Evolutionary conservation across 805 yeast species (phyloP).

Genomic region (Schwanniomyces vanrijiae): DNA sequence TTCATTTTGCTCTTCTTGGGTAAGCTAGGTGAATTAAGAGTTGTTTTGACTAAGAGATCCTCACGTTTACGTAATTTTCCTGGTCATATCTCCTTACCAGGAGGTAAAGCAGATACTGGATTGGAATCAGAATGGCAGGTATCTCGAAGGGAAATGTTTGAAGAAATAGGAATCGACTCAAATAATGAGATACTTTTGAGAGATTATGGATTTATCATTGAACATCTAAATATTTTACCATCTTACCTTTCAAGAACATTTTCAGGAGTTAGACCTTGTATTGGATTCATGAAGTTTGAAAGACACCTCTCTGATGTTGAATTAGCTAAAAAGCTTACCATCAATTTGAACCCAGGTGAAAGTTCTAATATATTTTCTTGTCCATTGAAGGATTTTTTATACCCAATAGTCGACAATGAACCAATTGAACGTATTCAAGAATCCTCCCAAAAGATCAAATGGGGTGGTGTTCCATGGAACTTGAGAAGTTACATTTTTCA

Average conservation of each 20-base stretch:
- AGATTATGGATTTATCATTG: conserved; percentile 56
- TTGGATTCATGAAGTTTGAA: conserved; percentile 55
- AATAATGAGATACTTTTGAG: conserved; percentile 43
- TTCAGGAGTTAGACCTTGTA: conserved; percentile 79
- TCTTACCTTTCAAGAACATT: conserved; percentile 80
- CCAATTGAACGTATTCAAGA: conserved; percentile 32
- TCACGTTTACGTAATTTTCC: conserved; percentile 69
- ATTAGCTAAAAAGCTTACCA: conserved; percentile 28
- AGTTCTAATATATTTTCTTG: conserved; percentile 69
- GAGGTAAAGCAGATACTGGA: conserved; percentile 81
- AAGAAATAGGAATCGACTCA: conserved; percentile 76
- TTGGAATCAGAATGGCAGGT: conserved; percentile 68
- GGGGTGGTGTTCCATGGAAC: conserved; percentile 77
- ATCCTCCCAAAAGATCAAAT: conserved; percentile 40
- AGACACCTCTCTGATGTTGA: conserved; percentile 16
- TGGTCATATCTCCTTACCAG: conserved; percentile 91
- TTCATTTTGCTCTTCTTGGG: conserved; percentile 74
- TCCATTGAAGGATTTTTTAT: conserved; percentile 61
- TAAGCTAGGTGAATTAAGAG: conserved; percentile 70
- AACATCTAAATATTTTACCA: conserved; percentile 65
- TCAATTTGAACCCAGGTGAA: conserved; percentile 73
- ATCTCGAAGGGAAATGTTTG: conserved; percentile 81
- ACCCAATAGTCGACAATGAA: conserved; percentile 22
- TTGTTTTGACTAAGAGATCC: conserved; percentile 76
- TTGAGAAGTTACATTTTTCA: conserved; percentile 64